Base-by-base conservation (phyloP, 345 rosid species). In the Conringia planisiliqua region DNA sequence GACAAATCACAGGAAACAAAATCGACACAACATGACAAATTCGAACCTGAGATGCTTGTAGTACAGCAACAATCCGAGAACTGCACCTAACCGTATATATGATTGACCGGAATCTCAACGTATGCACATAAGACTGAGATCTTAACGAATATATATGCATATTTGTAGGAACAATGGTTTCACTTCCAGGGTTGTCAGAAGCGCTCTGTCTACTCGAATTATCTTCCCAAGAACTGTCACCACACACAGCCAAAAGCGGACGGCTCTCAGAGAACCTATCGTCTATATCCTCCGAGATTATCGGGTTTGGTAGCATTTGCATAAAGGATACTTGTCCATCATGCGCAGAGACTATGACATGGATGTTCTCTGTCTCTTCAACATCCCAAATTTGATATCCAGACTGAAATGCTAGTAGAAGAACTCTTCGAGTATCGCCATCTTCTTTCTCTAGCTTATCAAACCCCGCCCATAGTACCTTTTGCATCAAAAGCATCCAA, bases 301-400 rank as follows among this genome's bases (percentile, higher is more conserved):
- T 7, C 10, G 97, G 93, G 64, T 82, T 87, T 0, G 88, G 97
- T 65, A 86, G 82, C 91, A 95, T 84, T 83, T 92, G 97, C 93
- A 95, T 72, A 62, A 85, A 89, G 29, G 89, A 89, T 59, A 86
- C 96, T 20, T 88, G 89, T 39, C 90, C 99, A 73, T 95, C 97
- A 64, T 82, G 82, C 50, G 85, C 83, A 48, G 96, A 90, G 39
- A 89, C 96, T 44, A 95, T 79, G 70, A 83, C 87, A 46, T 85
- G 81, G 40, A 95, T 96, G 68, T 90, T 86, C 74, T 89, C 88
- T 2, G 90, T 90, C 46, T 92, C 96, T 82, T 95, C 97, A 43
- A 90, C 96, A 82, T 95, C 99, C 97, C 97, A 90, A 72, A 95
- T 85, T 87, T 95, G 97, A 80, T 87, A 95, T 38, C 99, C 97